Percentiles rank a stretch among this genome's conserved stretches.
These are phyloP conservation scores for Calonectria hawksworthii DNA, from an alignment of 2,329 filamentous ascomycete genomes.

Conservation along the genomic window DNA sequence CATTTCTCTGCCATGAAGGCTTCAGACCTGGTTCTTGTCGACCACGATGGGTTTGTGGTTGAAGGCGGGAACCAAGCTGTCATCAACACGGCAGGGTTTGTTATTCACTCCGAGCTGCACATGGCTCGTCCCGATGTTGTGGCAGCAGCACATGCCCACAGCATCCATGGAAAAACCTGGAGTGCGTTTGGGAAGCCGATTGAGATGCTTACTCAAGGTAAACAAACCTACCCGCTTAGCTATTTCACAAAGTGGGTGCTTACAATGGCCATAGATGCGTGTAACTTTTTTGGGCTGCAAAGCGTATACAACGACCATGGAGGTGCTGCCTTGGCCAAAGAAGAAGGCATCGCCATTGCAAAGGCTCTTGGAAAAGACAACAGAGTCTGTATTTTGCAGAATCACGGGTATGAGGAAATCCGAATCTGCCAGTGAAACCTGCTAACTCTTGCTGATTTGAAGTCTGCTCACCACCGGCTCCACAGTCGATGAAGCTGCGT, in stretches of 20 bases:
- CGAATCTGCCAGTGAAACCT: background rate
- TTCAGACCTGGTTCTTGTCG: conserved; percentile 18
- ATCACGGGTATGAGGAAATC: background rate
- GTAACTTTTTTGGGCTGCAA: background rate
- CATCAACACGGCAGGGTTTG: conserved; percentile 12
- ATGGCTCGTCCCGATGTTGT: conserved; percentile 11
- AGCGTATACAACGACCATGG: background rate
- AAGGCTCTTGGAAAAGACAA: background rate
- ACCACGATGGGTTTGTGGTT: conserved; percentile 21
- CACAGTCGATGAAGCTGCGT: conserved; percentile 4
- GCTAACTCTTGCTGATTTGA: background rate
- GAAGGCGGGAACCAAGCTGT: background rate
- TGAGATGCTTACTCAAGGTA: background rate
- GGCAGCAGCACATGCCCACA: conserved; percentile 10
- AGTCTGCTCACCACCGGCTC: background rate
- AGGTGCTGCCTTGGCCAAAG: background rate
- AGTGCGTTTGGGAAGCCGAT: background rate
- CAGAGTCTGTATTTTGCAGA: background rate
- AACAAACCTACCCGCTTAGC: background rate
- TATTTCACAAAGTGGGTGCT: background rate
- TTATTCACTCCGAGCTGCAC: conserved; percentile 14
- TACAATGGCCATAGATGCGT: background rate
- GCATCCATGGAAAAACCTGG: background rate
- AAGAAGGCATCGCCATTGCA: background rate
- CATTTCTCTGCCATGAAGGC: conserved; percentile 18